These are phyloP conservation scores for Crataegus laevigata DNA, from an alignment of 306 rosid species.

Conservation along the genomic window DNA sequence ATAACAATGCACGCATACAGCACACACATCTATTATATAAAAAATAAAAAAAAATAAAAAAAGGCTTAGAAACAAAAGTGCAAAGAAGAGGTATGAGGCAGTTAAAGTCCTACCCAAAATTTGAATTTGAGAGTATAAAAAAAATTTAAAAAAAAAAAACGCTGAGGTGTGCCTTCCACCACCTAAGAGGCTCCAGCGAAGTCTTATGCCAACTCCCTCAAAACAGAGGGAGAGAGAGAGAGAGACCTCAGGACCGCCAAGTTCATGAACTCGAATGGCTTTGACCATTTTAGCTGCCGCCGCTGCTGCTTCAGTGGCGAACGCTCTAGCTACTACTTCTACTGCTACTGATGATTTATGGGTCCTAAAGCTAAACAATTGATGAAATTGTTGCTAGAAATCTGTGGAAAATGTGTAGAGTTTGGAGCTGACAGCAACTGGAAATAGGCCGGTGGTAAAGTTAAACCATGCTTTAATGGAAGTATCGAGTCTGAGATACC, in stretches of 20 bases:
- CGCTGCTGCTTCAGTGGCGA: slow-evolving; percentile 16
- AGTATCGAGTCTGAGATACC: no score
- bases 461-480: background rate
- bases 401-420: background rate
- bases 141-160: no score
- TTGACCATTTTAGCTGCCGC: slow-evolving; percentile 49
- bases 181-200: no score
- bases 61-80: no score
- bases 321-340: slow-evolving; percentile 3
- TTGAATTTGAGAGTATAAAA: no score
- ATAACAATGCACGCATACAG: no score
- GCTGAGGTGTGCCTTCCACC: no score
- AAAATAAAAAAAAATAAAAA: no score
- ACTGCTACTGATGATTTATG: background rate
- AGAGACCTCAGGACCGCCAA: slow-evolving; percentile 67
- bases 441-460: background rate
- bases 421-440: background rate
- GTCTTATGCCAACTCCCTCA: no score
- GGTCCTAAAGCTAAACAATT: background rate
- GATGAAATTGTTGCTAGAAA: background rate
- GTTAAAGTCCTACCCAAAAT: no score
- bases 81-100: no score
- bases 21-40: no score
- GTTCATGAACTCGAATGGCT: slow-evolving; percentile 63
- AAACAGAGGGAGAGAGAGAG: background rate